Conservation (phyloP, 1,139 yeast genomes). For the Geotrichum armillariae region DNA sequence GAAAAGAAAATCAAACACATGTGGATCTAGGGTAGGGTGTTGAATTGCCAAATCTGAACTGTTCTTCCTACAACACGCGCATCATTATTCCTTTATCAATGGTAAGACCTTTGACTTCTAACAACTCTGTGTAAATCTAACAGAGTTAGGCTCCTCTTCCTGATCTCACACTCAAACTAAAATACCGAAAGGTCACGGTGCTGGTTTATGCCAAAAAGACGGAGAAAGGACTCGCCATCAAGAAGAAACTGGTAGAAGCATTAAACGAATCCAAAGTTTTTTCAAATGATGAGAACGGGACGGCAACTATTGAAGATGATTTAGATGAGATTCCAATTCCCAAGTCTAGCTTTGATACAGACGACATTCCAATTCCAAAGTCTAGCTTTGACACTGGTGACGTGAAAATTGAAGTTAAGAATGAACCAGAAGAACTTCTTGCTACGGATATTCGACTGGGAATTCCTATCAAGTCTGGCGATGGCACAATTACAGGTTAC, state of each 20-base stretch:
- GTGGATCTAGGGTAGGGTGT: too few relatives aligned
- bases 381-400: slow-evolving; percentile 5
- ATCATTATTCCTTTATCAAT: neutral
- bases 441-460: slow-evolving; percentile 7
- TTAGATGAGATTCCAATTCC: slow-evolving; percentile 12
- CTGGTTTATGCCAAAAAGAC: slow-evolving; percentile 14
- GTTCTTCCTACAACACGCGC: too few relatives aligned
- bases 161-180: slow-evolving; percentile 14
- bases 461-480: neutral
- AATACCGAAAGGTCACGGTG: slow-evolving; percentile 12
- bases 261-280: slow-evolving; percentile 16
- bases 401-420: neutral
- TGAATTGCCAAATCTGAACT: too few relatives aligned
- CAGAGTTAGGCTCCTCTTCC: slow-evolving; percentile 2
- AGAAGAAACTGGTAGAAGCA: slow-evolving; percentile 6
- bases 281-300: neutral
- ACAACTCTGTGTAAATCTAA: neutral
- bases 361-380: slow-evolving; percentile 12
- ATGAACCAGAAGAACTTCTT: neutral
- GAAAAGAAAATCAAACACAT: too few relatives aligned
- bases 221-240: slow-evolving; percentile 5
- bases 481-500: slow-evolving; percentile 7
- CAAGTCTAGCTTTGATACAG: slow-evolving; percentile 7
- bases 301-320: neutral
- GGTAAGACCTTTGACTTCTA: neutral